Base-by-base conservation (phyloP, 2,329 filamentous ascomycete species). In the Fusarium continuum region DNA sequence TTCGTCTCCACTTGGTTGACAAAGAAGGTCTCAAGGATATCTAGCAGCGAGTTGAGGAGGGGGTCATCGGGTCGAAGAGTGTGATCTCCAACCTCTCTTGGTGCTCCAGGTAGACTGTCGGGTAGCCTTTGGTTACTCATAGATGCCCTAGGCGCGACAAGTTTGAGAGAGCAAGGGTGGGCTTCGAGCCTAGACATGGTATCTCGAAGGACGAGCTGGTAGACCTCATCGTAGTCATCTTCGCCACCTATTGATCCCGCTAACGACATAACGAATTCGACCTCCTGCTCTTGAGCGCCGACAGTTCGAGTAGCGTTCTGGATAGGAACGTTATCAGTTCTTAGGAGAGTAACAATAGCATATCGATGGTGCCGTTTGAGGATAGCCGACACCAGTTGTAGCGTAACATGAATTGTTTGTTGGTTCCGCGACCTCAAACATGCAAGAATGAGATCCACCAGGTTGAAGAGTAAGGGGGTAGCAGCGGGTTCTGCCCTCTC, bases 1-100 rank as follows among this genome's bases (percentile, higher is more conserved):
- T 99, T 99, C 4, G 91, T 93, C 68, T 97, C 92, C 4, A 98
- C 88, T 4, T 92, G 89, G 69, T 99, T 99, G 6, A 91, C 84
- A 68, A 97, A 92, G 71, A 98, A 99, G 0, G 84, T 88, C 38
- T 89, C 84, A 10, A 99, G 77, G 8, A 94, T 82, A 36, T 90
- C 88, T 9, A 91, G 78, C 3, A 91, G 79, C 8, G 91, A 86
- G 73, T 85, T 86, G 40, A 88, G 81, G 29, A 88, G 83, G 36
- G 83, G 87, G 65, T 88, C 88, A 50, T 86, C 85, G 2, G 81
- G 82, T 49, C 83, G 83, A 16, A 91, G 79, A 6, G 87, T 87
- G 70, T 90, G 88, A 28, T 77, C 82, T 39, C 79, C 82, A 63
- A 85, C 86, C 69, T 83, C 88, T 59, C 83, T 78, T n/a, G 88